Conservation (phyloP, 2,329 filamentous ascomycete genomes). For the Xylariaceae sp. region DNA sequence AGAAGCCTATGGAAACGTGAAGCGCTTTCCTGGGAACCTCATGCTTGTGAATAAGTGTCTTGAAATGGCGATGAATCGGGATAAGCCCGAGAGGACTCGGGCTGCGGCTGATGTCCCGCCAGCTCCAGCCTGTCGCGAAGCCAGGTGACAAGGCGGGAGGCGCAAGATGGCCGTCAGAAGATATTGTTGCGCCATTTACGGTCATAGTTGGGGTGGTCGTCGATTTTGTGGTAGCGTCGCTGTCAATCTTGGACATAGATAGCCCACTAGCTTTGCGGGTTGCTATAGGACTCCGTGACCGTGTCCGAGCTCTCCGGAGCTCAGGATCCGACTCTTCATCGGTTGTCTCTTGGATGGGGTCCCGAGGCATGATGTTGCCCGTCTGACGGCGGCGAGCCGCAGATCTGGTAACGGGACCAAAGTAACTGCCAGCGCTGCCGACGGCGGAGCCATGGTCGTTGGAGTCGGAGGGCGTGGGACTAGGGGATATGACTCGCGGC, state of each 20-base stretch:
- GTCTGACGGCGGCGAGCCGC: constrained; percentile 59
- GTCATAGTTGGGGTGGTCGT: constrained; percentile 23
- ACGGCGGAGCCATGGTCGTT: constrained; percentile 50
- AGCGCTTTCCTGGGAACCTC: constrained; percentile 92
- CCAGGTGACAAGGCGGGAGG: constrained; percentile 57
- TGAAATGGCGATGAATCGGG: constrained; percentile 89
- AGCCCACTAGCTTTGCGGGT: constrained; percentile 51
- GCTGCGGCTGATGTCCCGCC: constrained; percentile 85
- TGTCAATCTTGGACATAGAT: constrained; percentile 45
- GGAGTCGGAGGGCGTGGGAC: constrained; percentile 67
- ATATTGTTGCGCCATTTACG: constrained; percentile 22
- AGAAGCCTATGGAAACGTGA: constrained; percentile 94
- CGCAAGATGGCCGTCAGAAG: constrained; percentile 67
- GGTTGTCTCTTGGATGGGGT: constrained; percentile 58
- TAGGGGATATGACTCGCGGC: constrained; percentile 86
- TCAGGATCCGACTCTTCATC: constrained; percentile 52
- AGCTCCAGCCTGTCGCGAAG: constrained; percentile 58
- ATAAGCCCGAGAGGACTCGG: constrained; percentile 92
- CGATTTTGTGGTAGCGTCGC: constrained; percentile 29
- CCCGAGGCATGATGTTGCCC: constrained; percentile 43
- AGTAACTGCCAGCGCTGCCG: constrained; percentile 46
- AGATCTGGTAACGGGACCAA: constrained; percentile 74
- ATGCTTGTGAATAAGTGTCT: constrained; percentile 90
- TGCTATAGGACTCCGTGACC: constrained; percentile 68
- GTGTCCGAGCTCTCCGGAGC: constrained; percentile 62